phyloP scores from a whole-genome alignment of 2,329 filamentous ascomycete species.

The Fusarium palustre region DNA sequence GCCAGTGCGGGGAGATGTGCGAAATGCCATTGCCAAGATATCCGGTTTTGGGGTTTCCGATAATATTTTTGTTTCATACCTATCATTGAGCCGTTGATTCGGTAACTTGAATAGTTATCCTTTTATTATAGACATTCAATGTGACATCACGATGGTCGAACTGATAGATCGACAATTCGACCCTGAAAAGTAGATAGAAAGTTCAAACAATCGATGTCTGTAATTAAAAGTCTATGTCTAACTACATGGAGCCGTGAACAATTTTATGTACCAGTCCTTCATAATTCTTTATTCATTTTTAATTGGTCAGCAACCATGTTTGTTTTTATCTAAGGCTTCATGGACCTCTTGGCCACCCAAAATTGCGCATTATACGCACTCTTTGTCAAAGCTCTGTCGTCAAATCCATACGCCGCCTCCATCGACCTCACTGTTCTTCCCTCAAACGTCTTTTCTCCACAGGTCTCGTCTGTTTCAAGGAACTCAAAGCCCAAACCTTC shows the following conservation, averaged over 20 bases:
- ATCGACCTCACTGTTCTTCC: constrained; percentile 57
- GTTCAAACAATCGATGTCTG: not conserved
- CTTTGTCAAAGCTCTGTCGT: constrained; percentile 61
- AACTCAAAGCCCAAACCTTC: constrained; percentile 66
- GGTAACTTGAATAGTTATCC: not conserved
- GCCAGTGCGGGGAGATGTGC: not conserved
- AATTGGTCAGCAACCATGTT: too few species aligned
- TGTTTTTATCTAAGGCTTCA: constrained; percentile 5
- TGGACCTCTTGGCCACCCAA: constrained; percentile 59
- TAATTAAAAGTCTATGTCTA: not conserved
- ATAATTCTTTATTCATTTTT: too few species aligned
- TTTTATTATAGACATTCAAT: not conserved
- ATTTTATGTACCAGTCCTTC: not conserved
- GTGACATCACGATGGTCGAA: too few species aligned
- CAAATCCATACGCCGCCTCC: constrained; percentile 65
- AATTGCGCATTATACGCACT: constrained; percentile 67
- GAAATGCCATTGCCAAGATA: not conserved
- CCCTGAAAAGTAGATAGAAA: too few species aligned
- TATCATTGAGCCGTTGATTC: not conserved
- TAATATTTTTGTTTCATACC: not conserved
- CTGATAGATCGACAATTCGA: too few species aligned
- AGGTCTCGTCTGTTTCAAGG: constrained; percentile 55
- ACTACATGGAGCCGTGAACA: not conserved
- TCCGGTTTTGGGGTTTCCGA: constrained; percentile 20
- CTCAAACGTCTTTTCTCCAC: constrained; percentile 58